Conservation (phyloP, 768 basidiomycete species). For the Agrocybe praecox region DNA sequence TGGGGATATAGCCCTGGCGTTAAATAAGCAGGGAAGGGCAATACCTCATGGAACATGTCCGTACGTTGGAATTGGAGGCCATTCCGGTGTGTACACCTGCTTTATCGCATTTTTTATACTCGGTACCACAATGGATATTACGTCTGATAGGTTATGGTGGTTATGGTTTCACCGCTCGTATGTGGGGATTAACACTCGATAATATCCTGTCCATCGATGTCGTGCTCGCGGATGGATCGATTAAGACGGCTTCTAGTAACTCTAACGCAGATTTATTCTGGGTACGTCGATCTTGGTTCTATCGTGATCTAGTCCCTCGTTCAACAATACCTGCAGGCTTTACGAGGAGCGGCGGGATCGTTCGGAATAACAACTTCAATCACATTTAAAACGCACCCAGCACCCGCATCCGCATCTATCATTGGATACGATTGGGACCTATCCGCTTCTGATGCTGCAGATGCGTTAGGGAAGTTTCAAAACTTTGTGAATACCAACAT, state of each 20-base stretch:
- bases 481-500: conserved; percentile 28
- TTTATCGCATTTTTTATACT: background rate
- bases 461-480: conserved; percentile 34
- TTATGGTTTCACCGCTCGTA: conserved; percentile 19
- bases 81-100: conserved; percentile 27
- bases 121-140: too few relatives aligned
- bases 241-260: conserved; percentile 15
- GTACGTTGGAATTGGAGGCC: conserved; percentile 46
- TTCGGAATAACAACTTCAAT: conserved; percentile 40
- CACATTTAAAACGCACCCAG: conserved; percentile 32
- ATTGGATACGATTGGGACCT: conserved; percentile 39
- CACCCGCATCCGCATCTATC: conserved; percentile 32
- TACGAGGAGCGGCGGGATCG: conserved; percentile 37
- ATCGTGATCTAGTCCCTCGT: too few relatives aligned
- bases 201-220: conserved; percentile 20
- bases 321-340: conserved; percentile 20
- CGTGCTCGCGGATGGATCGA: conserved; percentile 25
- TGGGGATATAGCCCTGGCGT: conserved; percentile 34
- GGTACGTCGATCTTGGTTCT: too few relatives aligned
- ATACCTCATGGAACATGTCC: conserved; percentile 44
- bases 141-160: conserved; percentile 17
- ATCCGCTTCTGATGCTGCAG: conserved; percentile 25
- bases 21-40: conserved; percentile 35
- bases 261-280: conserved; percentile 25
- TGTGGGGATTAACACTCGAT: conserved; percentile 26